phyloP scores from a whole-genome alignment of 331 rosid genomes.

The Cucumis variabilis region DNA sequence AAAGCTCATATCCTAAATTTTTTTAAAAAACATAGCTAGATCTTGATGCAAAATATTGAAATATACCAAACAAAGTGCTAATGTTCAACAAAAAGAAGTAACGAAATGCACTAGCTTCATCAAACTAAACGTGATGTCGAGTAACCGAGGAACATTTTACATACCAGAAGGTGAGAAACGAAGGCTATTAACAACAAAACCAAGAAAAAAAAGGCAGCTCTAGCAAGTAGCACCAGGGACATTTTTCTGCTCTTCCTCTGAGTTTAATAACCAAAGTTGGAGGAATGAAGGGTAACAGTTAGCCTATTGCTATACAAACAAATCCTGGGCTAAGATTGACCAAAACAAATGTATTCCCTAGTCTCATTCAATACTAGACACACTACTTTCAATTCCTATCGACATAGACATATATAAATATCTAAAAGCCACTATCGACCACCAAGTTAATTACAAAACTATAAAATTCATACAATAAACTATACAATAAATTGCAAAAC shows the following conservation, averaged over 20 bases:
- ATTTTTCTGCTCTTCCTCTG: slow-evolving; percentile 62
- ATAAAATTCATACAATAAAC: not conserved
- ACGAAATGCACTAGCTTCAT: not conserved
- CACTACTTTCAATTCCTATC: not conserved
- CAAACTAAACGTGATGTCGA: not conserved
- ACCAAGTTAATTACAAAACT: not conserved
- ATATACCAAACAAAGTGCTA: slow-evolving; percentile 2
- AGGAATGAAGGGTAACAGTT: slow-evolving; percentile 11
- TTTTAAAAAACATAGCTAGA: not conserved
- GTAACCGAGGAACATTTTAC: not conserved
- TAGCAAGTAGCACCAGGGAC: slow-evolving; percentile 69
- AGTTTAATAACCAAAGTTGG: slow-evolving; percentile 78
- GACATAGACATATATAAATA: not conserved
- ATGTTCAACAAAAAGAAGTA: not conserved
- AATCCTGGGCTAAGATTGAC: not conserved
- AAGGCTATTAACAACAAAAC: slow-evolving; percentile 78
- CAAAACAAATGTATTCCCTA: not conserved
- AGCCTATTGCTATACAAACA: not conserved
- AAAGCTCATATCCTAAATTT: not conserved
- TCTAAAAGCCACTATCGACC: not conserved
- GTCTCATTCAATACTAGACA: not conserved
- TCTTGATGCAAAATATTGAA: not conserved
- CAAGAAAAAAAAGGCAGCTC: slow-evolving; percentile 67
- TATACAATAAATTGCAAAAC: not conserved
- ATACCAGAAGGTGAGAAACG: slow-evolving; percentile 87